These are phyloP conservation scores for Candida caryicola DNA, from an alignment of 805 yeast genomes.

Conservation along the genomic window DNA sequence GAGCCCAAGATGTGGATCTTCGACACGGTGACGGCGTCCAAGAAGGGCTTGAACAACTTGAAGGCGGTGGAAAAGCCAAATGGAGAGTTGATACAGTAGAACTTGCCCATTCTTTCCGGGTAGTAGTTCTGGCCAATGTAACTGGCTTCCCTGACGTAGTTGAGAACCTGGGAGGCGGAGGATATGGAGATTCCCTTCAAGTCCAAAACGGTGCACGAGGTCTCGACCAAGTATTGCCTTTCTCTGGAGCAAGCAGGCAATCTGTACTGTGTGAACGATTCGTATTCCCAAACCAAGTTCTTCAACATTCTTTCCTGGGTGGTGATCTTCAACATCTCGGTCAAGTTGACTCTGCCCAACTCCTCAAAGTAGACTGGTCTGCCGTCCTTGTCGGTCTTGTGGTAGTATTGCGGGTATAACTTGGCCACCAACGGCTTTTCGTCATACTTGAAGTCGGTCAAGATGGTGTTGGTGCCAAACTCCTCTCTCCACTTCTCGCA, in stretches of 20 bases:
- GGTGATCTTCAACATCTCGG: slow-evolving; percentile 90
- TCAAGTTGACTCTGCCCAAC: slow-evolving; percentile 83
- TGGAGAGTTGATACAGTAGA: slow-evolving; percentile 93
- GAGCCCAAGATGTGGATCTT: slow-evolving; percentile 87
- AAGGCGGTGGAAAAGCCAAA: slow-evolving; percentile 96
- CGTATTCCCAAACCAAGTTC: slow-evolving; percentile 97
- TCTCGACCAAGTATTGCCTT: slow-evolving; percentile 76
- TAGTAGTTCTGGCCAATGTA: slow-evolving; percentile 94
- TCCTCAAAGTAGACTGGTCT: slow-evolving; percentile 95
- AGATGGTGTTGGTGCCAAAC: slow-evolving; percentile 81
- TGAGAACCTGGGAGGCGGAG: slow-evolving; percentile 78
- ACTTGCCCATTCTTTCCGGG: slow-evolving; percentile 99
- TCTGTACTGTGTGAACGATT: slow-evolving; percentile 77
- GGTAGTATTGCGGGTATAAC: slow-evolving; percentile 95
- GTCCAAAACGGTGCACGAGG: slow-evolving; percentile 94
- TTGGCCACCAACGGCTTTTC: slow-evolving; percentile 89
- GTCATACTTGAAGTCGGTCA: slow-evolving; percentile 84
- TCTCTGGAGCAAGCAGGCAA: slow-evolving; percentile 93
- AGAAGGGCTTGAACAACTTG: slow-evolving; percentile 84
- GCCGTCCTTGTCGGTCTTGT: slow-evolving; percentile 94
- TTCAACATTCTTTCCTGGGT: slow-evolving; percentile 94
- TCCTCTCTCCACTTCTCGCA: slow-evolving; percentile 93
- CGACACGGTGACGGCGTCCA: slow-evolving; percentile 96
- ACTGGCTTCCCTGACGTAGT: slow-evolving; percentile 91
- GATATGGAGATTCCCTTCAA: slow-evolving; percentile 88